Evolutionary conservation across 306 rosid genomes (phyloP).

Genomic region (Cucurbita argyrosperma): DNA sequence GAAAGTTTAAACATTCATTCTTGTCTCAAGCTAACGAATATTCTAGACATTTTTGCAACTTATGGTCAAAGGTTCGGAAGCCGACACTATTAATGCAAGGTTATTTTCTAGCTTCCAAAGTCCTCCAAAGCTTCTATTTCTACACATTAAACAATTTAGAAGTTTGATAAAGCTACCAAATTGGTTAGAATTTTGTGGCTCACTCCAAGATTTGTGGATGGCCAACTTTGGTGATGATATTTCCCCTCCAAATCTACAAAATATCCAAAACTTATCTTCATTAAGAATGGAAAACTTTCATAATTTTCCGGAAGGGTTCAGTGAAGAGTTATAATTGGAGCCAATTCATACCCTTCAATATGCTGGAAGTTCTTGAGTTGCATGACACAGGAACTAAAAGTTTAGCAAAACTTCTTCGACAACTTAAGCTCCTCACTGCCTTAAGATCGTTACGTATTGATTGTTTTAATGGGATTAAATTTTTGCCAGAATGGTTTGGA

Average conservation of each 20-base stretch:
- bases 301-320: background rate
- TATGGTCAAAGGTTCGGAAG: background rate
- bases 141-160: background rate
- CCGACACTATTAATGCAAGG: background rate
- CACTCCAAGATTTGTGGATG: background rate
- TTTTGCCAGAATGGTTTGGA: background rate
- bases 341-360: no score
- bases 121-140: background rate
- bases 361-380: no score
- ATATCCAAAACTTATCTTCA: no score
- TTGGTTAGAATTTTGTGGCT: background rate
- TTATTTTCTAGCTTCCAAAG: background rate
- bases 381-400: background rate
- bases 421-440: background rate
- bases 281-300: background rate
- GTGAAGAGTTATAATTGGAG: no score
- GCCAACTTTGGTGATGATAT: background rate
- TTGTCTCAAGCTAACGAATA: no score
- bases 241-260: no score
- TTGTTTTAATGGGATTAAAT: background rate
- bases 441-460: background rate
- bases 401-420: background rate
- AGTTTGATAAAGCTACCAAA: background rate
- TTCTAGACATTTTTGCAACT: background rate
- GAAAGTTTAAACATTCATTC: no score